These are phyloP conservation scores for Basipetospora chlamydospora DNA, from an alignment of 2,329 filamentous ascomycete species.

Conservation along the genomic window DNA sequence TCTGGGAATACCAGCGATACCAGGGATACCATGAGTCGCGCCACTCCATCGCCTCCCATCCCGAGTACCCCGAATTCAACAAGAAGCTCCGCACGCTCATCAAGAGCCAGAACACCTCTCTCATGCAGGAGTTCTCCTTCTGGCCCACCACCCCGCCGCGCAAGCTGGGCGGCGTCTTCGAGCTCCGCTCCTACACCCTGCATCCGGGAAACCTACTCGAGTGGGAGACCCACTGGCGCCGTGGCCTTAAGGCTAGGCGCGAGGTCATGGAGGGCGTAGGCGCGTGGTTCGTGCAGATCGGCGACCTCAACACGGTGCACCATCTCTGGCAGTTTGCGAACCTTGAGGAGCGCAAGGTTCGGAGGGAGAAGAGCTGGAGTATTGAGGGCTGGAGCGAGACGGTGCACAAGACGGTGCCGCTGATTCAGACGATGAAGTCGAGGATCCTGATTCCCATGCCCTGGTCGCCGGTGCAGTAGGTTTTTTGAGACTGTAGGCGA, in stretches of 20 bases:
- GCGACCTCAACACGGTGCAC: constrained; percentile 93
- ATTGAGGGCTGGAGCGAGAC: constrained; percentile 94
- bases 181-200: constrained; percentile 90
- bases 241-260: constrained; percentile 74
- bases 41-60: constrained; percentile 67
- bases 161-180: constrained; percentile 81
- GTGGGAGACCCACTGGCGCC: constrained; percentile 97
- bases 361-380: constrained; percentile 88
- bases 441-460: constrained; percentile 86
- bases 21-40: constrained; percentile 88
- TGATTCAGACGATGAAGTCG: constrained; percentile 95
- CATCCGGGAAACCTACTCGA: constrained; percentile 92
- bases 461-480: constrained; percentile 80
- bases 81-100: constrained; percentile 75
- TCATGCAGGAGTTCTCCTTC: constrained; percentile 99
- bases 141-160: constrained; percentile 93
- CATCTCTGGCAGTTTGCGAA: constrained; percentile 98
- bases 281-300: constrained; percentile 98
- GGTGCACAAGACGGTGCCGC: constrained; percentile 93
- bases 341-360: constrained; percentile 78
- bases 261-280: constrained; percentile 98
- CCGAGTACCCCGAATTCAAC: constrained; percentile 74
- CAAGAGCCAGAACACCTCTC: constrained; percentile 66
- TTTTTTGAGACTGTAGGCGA: too few species aligned
- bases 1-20: constrained; percentile 99